Percentiles rank a stretch among this genome's conserved stretches.
These are phyloP conservation scores for Candida labiduridarum DNA, from an alignment of 1,139 yeast genomes.

Conservation along the genomic window DNA sequence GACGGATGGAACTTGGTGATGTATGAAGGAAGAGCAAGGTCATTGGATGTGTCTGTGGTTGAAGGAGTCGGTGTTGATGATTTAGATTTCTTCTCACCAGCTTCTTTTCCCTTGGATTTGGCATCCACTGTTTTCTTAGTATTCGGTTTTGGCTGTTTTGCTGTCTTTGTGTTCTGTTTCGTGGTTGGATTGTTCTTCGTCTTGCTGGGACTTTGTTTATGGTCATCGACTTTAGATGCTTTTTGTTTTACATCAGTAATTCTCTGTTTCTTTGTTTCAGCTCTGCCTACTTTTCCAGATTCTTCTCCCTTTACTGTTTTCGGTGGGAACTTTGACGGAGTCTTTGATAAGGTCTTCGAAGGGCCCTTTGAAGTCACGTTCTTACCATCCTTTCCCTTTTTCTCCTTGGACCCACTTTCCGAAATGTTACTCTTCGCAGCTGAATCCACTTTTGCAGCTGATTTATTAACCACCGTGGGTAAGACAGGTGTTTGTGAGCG, in stretches of 20 bases:
- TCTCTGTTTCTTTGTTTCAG: no score
- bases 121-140: no score
- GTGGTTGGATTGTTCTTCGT: neutral
- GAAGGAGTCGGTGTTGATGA: conserved; percentile 6
- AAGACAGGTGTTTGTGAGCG: conserved; percentile 3
- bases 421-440: neutral
- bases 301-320: neutral
- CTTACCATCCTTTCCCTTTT: neutral
- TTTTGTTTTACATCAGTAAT: neutral
- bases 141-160: neutral
- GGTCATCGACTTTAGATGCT: neutral
- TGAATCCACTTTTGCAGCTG: neutral
- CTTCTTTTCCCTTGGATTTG: no score
- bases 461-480: conserved; percentile 6
- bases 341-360: no score
- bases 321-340: neutral
- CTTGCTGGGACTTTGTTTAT: neutral
- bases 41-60: neutral
- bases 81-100: neutral
- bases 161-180: neutral
- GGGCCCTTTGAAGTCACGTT: neutral
- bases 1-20: conserved; percentile 31
- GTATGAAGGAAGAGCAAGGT: conserved; percentile 27
- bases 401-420: neutral
- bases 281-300: neutral